These are phyloP conservation scores for Ceratobasidium sp. DNA, from an alignment of 1,284 basidiomycete species.

Conservation along the genomic window DNA sequence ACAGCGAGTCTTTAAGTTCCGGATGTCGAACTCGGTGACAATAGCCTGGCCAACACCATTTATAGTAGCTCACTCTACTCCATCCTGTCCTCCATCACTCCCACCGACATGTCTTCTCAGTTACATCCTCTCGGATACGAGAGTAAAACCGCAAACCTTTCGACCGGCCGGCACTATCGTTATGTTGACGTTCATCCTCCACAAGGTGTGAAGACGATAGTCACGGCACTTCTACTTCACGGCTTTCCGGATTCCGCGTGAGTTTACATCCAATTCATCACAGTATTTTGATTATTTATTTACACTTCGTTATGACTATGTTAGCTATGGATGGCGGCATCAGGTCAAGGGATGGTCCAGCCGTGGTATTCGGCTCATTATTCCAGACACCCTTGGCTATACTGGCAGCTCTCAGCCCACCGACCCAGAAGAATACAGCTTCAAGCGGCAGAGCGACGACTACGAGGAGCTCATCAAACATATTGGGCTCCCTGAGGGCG, in stretches of 20 bases:
- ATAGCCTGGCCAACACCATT: too few species aligned
- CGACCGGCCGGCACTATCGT: constrained; percentile 29
- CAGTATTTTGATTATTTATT: background rate
- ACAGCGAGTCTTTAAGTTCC: too few species aligned
- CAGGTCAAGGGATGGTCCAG: constrained; percentile 43
- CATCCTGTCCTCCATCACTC: background rate
- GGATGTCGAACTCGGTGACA: too few species aligned
- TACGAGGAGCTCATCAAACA: constrained; percentile 17
- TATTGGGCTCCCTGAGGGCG: constrained; percentile 25
- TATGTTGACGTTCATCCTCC: constrained; percentile 40
- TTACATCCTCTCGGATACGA: constrained; percentile 38
- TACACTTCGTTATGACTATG: background rate
- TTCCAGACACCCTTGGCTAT: constrained; percentile 39
- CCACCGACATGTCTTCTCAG: constrained; percentile 8
- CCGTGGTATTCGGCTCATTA: constrained; percentile 41
- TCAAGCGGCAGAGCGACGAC: constrained; percentile 27
- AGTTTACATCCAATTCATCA: background rate
- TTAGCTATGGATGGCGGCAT: constrained; percentile 37
- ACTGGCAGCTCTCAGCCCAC: constrained; percentile 38
- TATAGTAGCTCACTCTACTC: background rate
- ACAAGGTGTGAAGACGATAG: constrained; percentile 23
- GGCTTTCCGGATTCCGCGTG: constrained; percentile 43
- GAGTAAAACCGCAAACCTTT: constrained; percentile 24
- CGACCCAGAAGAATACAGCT: constrained; percentile 35
- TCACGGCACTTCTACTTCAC: constrained; percentile 31